A percentile compares a stretch with the other conserved stretches of the same genome.
Evolutionary conservation across 208 protist species (phyloP).

Genomic region (Leptomonas pyrrhocoris): DNA sequence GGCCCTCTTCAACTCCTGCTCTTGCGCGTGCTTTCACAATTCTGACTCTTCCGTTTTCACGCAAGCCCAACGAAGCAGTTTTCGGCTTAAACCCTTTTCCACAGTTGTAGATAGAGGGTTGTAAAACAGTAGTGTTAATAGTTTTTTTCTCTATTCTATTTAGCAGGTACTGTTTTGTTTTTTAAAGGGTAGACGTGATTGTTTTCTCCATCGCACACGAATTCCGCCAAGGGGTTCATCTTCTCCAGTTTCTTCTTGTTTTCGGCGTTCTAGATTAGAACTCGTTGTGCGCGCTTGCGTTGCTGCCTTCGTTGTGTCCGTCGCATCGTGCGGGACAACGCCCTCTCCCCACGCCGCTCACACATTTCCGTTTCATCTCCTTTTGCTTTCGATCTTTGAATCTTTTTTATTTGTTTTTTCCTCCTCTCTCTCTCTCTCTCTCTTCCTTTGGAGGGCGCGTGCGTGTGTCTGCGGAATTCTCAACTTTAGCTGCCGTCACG

Average conservation of each 20-base stretch:
- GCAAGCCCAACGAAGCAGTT: background rate
- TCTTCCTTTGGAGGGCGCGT: background rate
- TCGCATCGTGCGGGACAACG: no score
- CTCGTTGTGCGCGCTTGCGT: no score
- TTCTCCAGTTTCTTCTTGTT: no score
- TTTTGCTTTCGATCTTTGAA: no score
- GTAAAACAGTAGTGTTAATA: background rate
- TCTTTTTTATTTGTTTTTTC: no score
- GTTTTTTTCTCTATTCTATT: conserved; percentile 5
- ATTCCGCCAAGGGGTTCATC: background rate
- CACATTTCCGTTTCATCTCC: no score
- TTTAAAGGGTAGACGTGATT: background rate
- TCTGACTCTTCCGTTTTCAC: no score
- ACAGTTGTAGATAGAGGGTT: conserved; percentile 6
- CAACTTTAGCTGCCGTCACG: conserved; percentile 7
- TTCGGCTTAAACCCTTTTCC: background rate
- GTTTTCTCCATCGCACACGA: background rate
- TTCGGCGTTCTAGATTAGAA: no score
- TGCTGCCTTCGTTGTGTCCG: no score
- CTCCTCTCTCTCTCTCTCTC: conserved; percentile 5
- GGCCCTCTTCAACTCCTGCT: no score
- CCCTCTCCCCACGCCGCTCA: no score
- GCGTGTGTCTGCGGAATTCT: conserved; percentile 1
- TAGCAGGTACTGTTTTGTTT: conserved; percentile 1
- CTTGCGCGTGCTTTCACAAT: background rate